These are phyloP conservation scores for Tephrocybe rancida DNA, from an alignment of 768 basidiomycete genomes.

Conservation along the genomic window DNA sequence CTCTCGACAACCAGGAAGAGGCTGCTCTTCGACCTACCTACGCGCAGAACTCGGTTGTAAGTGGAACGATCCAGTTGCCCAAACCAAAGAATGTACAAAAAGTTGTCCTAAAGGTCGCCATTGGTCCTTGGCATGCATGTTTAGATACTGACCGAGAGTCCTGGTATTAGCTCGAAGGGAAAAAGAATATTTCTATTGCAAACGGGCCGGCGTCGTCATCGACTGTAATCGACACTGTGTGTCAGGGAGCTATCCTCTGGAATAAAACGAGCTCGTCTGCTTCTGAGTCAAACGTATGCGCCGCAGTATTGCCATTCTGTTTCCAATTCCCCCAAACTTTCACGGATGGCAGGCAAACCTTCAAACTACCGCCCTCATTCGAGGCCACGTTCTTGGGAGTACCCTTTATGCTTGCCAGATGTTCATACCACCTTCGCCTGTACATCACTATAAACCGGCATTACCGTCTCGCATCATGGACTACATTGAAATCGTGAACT, in stretches of 20 bases:
- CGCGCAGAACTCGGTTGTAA: conserved; percentile 33
- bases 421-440: conserved; percentile 34
- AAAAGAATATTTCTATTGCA: conserved; percentile 34
- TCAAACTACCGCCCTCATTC: conserved; percentile 40
- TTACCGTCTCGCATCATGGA: conserved; percentile 35
- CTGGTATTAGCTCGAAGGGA: conserved; percentile 36
- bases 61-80: conserved; percentile 37
- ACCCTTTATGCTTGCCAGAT: conserved; percentile 34
- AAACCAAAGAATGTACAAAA: conserved; percentile 28
- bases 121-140: background rate
- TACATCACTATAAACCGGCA: conserved; percentile 31
- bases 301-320: conserved; percentile 39
- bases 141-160: background rate
- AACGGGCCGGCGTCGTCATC: conserved; percentile 31
- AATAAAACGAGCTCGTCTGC: conserved; percentile 8
- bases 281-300: conserved; percentile 27
- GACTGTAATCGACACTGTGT: conserved; percentile 28
- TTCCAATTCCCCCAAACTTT: conserved; percentile 37
- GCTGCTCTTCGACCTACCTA: conserved; percentile 33
- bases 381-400: conserved; percentile 34
- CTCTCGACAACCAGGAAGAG: conserved; percentile 38
- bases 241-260: conserved; percentile 34
- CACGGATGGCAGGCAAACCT: conserved; percentile 26
- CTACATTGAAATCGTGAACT: conserved; percentile 37
- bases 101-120: conserved; percentile 40